A percentile compares a stretch with the other conserved stretches of the same genome.
phyloP scores from a whole-genome alignment of 352 stramenopile species.

The Globisporangium spinosum region DNA sequence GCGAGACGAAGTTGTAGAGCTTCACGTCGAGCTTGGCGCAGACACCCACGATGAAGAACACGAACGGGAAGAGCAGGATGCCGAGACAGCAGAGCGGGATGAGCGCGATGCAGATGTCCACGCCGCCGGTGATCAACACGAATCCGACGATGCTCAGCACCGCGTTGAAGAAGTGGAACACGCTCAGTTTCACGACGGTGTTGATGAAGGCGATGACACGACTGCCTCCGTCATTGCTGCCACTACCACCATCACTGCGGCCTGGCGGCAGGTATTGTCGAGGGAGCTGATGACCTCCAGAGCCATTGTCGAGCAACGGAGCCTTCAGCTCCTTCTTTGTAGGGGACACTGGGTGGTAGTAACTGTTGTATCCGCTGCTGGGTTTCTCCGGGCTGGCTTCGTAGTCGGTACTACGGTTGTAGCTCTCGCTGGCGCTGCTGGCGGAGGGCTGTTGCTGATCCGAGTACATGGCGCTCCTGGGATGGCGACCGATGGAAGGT shows the following conservation, averaged over 20 bases:
- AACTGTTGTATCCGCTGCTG: background rate
- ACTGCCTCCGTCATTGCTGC: background rate
- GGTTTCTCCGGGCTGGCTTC: too few relatives aligned
- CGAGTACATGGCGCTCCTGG: background rate
- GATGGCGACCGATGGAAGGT: background rate
- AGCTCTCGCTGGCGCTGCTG: background rate
- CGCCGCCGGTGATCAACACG: constrained; percentile 36
- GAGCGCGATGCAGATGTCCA: constrained; percentile 35
- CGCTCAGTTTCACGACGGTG: constrained; percentile 40
- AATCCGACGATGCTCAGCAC: constrained; percentile 53
- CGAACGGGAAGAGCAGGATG: constrained; percentile 46
- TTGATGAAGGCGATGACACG: constrained; percentile 24
- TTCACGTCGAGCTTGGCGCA: constrained; percentile 53
- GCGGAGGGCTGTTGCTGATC: background rate
- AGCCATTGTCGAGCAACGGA: background rate
- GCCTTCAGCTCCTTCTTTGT: background rate
- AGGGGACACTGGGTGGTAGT: background rate
- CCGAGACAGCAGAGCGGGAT: constrained; percentile 66
- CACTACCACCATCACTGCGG: background rate
- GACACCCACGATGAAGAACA: constrained; percentile 42
- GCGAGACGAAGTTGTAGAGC: constrained; percentile 59
- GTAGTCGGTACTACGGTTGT: background rate
- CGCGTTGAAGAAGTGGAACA: constrained; percentile 63
- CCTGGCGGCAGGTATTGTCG: background rate
- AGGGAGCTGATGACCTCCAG: background rate